phyloP scores from a whole-genome alignment of 2,329 filamentous ascomycete genomes.

The Calonectria naviculata region DNA sequence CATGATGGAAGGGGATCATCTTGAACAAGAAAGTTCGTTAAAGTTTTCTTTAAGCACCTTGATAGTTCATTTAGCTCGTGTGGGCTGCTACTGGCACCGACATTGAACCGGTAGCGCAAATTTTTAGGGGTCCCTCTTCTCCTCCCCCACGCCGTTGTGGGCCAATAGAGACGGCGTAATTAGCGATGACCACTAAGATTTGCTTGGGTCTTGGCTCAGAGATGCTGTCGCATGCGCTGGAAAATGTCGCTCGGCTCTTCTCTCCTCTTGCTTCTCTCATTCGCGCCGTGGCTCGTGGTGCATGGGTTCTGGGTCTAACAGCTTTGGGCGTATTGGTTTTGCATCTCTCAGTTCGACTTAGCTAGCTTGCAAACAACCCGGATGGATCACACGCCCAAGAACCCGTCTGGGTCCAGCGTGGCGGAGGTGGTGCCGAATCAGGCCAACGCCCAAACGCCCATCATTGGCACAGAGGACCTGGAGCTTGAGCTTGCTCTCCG shows the following conservation, averaged over 20 bases:
- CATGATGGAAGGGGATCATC: not conserved
- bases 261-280: not conserved
- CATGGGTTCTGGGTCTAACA: not conserved
- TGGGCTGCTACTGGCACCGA: not conserved
- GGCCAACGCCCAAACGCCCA: not conserved
- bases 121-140: not conserved
- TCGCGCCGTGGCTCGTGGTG: not conserved
- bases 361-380: not conserved
- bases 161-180: not conserved
- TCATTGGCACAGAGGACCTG: not conserved
- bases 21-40: not conserved
- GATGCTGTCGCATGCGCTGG: not conserved
- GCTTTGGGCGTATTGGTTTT: not conserved
- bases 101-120: not conserved
- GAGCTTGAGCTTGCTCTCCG: conserved; percentile 13
- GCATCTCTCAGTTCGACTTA: not conserved
- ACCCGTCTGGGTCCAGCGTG: not conserved
- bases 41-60: not conserved
- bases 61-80: not conserved
- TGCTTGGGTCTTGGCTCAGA: not conserved
- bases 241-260: not conserved
- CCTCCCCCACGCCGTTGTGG: not conserved
- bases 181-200: not conserved
- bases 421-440: not conserved
- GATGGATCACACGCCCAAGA: not conserved